These are phyloP conservation scores for Paramecium tetraurelia DNA, from an alignment of 73 alveolate genomes.

Conservation along the genomic window DNA sequence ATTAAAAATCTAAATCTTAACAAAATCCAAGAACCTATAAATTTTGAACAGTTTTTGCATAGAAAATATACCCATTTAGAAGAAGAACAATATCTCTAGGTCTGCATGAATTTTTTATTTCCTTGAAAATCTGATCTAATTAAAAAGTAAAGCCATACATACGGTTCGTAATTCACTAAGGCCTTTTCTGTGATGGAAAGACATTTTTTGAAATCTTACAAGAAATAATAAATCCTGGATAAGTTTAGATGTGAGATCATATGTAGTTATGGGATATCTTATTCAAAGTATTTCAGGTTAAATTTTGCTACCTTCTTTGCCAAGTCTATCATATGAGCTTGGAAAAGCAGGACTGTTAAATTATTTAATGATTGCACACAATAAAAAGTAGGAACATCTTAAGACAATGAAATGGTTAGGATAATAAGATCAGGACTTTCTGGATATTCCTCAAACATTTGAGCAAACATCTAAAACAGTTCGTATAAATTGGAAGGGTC, in stretches of 20 bases:
- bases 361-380: not conserved
- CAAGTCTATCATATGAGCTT: not conserved
- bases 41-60: slow-evolving; percentile 1
- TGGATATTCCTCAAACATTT: not conserved
- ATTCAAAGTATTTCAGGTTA: not conserved
- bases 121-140: slow-evolving; percentile 31
- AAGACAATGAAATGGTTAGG: not conserved
- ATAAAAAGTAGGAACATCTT: not conserved
- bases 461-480: not conserved
- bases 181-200: not conserved
- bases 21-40: not conserved
- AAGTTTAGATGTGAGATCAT: not conserved
- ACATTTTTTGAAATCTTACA: not conserved
- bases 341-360: not conserved
- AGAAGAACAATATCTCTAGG: not conserved
- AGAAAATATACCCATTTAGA: slow-evolving; percentile 7
- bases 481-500: not conserved
- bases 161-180: not conserved
- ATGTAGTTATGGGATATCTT: not conserved
- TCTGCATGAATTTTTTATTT: not conserved
- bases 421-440: not conserved
- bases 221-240: slow-evolving; percentile 4
- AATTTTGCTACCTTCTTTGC: slow-evolving; percentile 45
- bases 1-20: not conserved
- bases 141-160: not conserved